Conservation (phyloP, 805 yeast genomes). For the Metschnikowia peoriensis region DNA sequence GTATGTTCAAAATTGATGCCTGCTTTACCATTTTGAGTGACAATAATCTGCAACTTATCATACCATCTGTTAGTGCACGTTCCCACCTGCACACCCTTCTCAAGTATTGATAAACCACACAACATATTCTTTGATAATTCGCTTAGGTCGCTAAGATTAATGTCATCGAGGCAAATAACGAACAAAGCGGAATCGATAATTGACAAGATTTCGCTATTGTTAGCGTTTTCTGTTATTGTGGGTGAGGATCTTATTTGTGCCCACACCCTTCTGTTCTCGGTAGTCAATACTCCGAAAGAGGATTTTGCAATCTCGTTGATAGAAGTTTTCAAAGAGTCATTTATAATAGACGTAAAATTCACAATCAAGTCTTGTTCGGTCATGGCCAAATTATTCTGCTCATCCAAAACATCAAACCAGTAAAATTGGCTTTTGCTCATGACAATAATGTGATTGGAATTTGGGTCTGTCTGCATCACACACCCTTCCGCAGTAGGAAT, state of each 20-base stretch:
- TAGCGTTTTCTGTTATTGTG: constrained; percentile 40
- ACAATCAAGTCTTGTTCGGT: constrained; percentile 72
- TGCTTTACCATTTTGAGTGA: constrained; percentile 86
- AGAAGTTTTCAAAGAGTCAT: constrained; percentile 60
- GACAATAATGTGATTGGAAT: constrained; percentile 78
- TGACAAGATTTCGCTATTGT: constrained; percentile 67
- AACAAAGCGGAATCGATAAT: constrained; percentile 81
- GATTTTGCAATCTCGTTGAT: constrained; percentile 63
- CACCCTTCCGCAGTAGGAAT: constrained; percentile 81
- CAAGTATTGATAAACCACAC: constrained; percentile 77
- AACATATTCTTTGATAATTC: constrained; percentile 80
- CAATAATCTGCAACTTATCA: constrained; percentile 84
- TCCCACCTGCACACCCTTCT: constrained; percentile 87
- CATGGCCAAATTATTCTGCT: constrained; percentile 65
- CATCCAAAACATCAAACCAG: constrained; percentile 91
- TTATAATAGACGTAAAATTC: constrained; percentile 72
- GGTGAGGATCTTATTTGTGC: constrained; percentile 62
- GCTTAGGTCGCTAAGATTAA: constrained; percentile 57
- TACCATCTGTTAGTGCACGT: constrained; percentile 96
- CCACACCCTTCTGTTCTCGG: constrained; percentile 89
- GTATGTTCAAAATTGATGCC: constrained; percentile 94
- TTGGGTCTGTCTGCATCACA: constrained; percentile 74
- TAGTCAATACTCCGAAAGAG: constrained; percentile 85
- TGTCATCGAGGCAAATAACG: constrained; percentile 79
- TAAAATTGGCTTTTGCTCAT: constrained; percentile 84